These are phyloP conservation scores for Thalassia testudinum DNA, from an alignment of 116 monocot genomes.

Conservation along the genomic window DNA sequence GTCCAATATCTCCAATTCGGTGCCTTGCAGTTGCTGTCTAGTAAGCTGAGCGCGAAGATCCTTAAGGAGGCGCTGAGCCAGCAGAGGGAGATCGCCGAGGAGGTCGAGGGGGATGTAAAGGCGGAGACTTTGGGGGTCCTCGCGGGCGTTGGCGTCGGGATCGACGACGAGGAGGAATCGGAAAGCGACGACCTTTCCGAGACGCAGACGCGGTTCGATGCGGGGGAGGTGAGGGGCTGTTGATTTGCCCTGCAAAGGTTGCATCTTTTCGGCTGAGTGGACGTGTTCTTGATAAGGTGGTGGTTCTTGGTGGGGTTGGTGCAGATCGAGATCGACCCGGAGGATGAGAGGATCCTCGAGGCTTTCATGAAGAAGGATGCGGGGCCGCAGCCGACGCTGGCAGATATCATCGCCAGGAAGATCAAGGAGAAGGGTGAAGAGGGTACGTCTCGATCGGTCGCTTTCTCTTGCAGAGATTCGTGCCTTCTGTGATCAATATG, in stretches of 20 bases:
- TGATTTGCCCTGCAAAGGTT: too few species aligned
- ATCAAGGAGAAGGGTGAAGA: slow-evolving; percentile 63
- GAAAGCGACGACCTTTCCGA: slow-evolving; percentile 1
- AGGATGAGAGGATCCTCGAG: slow-evolving; percentile 73
- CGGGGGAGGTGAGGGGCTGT: neutral
- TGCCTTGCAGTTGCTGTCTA: slow-evolving; percentile 34
- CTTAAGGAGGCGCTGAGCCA: slow-evolving; percentile 57
- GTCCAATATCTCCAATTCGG: neutral
- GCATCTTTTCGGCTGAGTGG: too few species aligned
- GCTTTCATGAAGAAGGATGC: slow-evolving; percentile 54
- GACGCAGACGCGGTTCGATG: slow-evolving; percentile 2
- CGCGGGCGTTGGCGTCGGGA: slow-evolving; percentile 2
- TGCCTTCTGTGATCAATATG: too few species aligned
- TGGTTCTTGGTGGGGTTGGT: slow-evolving; percentile 3
- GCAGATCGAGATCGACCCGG: slow-evolving; percentile 64
- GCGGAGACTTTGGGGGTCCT: neutral
- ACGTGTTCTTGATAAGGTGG: neutral
- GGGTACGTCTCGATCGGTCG: neutral
- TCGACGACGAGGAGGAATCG: slow-evolving; percentile 21
- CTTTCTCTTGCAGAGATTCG: too few species aligned
- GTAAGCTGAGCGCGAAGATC: slow-evolving; percentile 63
- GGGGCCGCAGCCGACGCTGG: slow-evolving; percentile 45
- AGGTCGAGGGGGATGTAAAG: slow-evolving; percentile 7
- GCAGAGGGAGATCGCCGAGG: slow-evolving; percentile 64
- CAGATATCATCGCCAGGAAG: slow-evolving; percentile 66